These are phyloP conservation scores for Epithele typhae DNA, from an alignment of 768 basidiomycete genomes.

Conservation along the genomic window DNA sequence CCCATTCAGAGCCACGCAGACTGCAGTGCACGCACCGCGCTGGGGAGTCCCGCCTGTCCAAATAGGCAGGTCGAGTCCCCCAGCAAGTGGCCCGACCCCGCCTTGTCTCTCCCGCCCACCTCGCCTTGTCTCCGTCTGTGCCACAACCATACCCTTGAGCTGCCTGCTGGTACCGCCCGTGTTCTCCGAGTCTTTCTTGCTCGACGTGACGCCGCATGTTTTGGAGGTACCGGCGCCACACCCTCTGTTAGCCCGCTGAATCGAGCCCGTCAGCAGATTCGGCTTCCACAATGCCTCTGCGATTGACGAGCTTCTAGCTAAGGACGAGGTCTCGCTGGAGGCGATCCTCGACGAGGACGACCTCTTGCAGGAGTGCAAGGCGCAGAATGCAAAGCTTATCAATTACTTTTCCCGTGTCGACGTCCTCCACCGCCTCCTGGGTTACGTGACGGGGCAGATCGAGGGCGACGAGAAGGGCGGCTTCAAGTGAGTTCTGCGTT, in stretches of 20 bases:
- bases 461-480: conserved; percentile 73
- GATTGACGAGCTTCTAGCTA: conserved; percentile 87
- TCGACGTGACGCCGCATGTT: conserved; percentile 32
- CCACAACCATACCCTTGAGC: background rate
- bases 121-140: background rate
- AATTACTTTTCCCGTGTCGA: conserved; percentile 83
- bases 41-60: conserved; percentile 11
- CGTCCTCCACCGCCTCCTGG: conserved; percentile 74
- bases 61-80: conserved; percentile 16
- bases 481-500: conserved; percentile 77
- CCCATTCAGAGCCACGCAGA: too few species aligned
- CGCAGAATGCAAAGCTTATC: conserved; percentile 85
- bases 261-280: conserved; percentile 51
- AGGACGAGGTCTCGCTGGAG: conserved; percentile 86
- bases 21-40: too few species aligned
- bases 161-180: background rate
- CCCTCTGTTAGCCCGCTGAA: conserved; percentile 13
- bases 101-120: background rate
- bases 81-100: background rate
- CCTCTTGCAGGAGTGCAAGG: conserved; percentile 91
- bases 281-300: conserved; percentile 85
- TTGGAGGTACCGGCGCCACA: conserved; percentile 37
- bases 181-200: background rate
- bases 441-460: conserved; percentile 84
- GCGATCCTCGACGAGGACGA: conserved; percentile 93